Conservation (phyloP, 2,329 filamentous ascomycete species). For the Neophaeococcomyces mojaviensis region DNA sequence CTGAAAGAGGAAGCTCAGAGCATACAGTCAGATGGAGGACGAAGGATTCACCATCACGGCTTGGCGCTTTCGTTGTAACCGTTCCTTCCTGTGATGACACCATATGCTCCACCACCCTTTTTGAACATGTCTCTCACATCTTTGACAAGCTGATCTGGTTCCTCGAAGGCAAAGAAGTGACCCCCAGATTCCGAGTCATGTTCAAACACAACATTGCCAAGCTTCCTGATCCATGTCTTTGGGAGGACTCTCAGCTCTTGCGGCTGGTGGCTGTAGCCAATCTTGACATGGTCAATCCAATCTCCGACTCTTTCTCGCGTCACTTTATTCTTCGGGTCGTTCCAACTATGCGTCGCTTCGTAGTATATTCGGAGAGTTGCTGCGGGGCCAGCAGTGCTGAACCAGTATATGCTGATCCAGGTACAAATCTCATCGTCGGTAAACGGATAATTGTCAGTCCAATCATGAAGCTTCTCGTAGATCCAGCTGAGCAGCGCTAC, state of each 20-base stretch:
- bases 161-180: slow-evolving; percentile 49
- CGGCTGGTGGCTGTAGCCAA: slow-evolving; percentile 47
- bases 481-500: slow-evolving; percentile 69
- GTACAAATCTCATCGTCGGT: slow-evolving; percentile 67
- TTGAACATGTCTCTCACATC: slow-evolving; percentile 45
- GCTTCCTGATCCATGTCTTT: slow-evolving; percentile 42
- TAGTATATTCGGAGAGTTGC: slow-evolving; percentile 62
- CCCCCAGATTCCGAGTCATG: slow-evolving; percentile 39
- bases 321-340: slow-evolving; percentile 6
- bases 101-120: slow-evolving; percentile 33
- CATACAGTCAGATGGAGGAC: too few species aligned
- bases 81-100: slow-evolving; percentile 27
- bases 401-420: slow-evolving; percentile 68
- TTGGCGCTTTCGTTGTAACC: slow-evolving; percentile 25
- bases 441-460: slow-evolving; percentile 66
- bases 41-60: neutral
- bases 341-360: slow-evolving; percentile 45
- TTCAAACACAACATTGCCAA: slow-evolving; percentile 45
- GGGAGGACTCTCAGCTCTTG: slow-evolving; percentile 45
- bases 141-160: slow-evolving; percentile 37
- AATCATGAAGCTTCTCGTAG: slow-evolving; percentile 71
- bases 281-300: slow-evolving; percentile 42
- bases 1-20: too few species aligned
- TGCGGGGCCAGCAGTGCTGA: slow-evolving; percentile 61
- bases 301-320: slow-evolving; percentile 15